These are phyloP conservation scores for Russula foetens DNA, from an alignment of 768 basidiomycete genomes.

Conservation along the genomic window DNA sequence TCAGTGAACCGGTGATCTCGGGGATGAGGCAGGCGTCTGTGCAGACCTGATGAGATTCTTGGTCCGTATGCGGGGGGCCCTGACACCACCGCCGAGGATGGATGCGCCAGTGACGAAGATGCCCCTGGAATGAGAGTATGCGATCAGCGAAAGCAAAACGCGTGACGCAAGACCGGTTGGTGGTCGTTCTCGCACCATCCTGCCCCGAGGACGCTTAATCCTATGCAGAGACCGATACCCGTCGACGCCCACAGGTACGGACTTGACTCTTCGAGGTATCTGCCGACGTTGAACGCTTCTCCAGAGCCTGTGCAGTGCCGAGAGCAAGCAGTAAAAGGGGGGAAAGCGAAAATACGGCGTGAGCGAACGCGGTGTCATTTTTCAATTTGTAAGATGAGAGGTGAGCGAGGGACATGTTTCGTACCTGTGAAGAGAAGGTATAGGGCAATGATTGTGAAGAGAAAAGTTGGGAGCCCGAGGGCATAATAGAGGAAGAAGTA, in stretches of 20 bases:
- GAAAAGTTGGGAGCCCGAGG: constrained; percentile 61
- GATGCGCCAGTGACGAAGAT: constrained; percentile 97
- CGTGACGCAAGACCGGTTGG: background rate
- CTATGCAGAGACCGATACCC: constrained; percentile 89
- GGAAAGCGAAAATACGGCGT: background rate
- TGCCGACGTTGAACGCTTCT: constrained; percentile 89
- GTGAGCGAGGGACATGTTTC: background rate
- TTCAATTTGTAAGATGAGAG: too few species aligned
- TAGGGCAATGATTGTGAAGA: constrained; percentile 58
- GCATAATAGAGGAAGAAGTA: constrained; percentile 43
- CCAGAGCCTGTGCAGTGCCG: constrained; percentile 64
- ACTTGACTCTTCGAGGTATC: constrained; percentile 88
- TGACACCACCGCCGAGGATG: constrained; percentile 91
- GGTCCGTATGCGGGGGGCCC: constrained; percentile 87
- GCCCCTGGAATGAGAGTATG: constrained; percentile 50
- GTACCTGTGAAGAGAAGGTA: constrained; percentile 88
- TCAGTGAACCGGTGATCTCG: too few species aligned
- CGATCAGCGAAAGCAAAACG: background rate
- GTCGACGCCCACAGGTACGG: constrained; percentile 90
- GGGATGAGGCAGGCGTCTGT: background rate
- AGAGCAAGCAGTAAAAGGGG: too few species aligned
- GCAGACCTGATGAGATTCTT: constrained; percentile 94
- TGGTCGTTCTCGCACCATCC: constrained; percentile 65
- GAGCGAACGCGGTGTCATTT: too few species aligned
- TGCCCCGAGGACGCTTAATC: constrained; percentile 88